Evolutionary conservation across 139 green algal genomes (phyloP).

Genomic region (Picocystis salinarum): DNA sequence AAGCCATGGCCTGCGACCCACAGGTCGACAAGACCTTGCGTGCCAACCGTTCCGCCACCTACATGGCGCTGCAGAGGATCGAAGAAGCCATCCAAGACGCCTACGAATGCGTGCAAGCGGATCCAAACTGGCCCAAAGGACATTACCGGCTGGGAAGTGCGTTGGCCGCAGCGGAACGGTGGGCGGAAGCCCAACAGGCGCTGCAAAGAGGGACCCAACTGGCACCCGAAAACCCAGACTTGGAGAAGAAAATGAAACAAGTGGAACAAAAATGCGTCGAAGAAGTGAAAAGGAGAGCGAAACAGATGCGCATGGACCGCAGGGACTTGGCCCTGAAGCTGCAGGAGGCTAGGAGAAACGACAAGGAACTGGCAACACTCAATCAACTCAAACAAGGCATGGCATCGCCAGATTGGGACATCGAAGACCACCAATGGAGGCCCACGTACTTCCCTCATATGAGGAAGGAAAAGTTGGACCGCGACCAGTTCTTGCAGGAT

Average conservation of each 20-base stretch:
- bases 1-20: too few species aligned
- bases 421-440: conserved; percentile 50
- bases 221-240: background rate
- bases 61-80: conserved; percentile 12
- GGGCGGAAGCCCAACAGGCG: background rate
- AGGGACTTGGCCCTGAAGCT: conserved; percentile 19
- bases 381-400: conserved; percentile 47
- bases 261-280: conserved; percentile 2
- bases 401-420: conserved; percentile 37
- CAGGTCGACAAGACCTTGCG: conserved; percentile 1
- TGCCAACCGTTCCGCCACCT: conserved; percentile 24
- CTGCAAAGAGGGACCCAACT: conserved; percentile 1
- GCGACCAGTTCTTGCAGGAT: conserved; percentile 1
- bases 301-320: background rate
- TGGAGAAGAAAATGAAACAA: background rate
- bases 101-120: conserved; percentile 6
- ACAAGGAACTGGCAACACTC: conserved; percentile 14
- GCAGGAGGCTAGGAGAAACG: conserved; percentile 13
- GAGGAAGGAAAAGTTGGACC: conserved; percentile 6
- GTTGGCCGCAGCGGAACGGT: conserved; percentile 3
- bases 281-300: background rate
- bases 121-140: conserved; percentile 20
- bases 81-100: conserved; percentile 22
- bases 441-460: conserved; percentile 41
- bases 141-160: conserved; percentile 25